Evolutionary conservation across 352 stramenopile genomes (phyloP).

Genomic region (Pythium sukuiense): DNA sequence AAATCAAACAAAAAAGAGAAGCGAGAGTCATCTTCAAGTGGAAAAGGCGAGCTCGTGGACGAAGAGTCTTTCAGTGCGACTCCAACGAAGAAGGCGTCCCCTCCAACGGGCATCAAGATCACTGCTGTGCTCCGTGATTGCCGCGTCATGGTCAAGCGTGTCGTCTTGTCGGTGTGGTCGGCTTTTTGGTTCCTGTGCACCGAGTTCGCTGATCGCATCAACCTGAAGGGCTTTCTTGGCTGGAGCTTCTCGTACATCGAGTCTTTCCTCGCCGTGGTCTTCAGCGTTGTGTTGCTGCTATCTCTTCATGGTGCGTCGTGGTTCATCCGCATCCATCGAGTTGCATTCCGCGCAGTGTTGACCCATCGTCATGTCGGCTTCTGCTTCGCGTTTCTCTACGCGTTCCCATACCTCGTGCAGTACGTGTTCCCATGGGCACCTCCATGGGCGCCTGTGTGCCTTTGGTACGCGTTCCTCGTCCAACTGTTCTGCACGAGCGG

Average conservation of each 20-base stretch:
- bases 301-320: constrained; percentile 71
- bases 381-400: constrained; percentile 87
- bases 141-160: constrained; percentile 9
- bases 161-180: constrained; percentile 11
- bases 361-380: constrained; percentile 87
- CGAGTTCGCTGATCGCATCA: constrained; percentile 35
- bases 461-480: constrained; percentile 90
- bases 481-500: constrained; percentile 87
- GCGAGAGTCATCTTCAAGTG: constrained; percentile 36
- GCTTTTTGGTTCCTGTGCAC: constrained; percentile 21
- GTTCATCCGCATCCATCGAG: constrained; percentile 78
- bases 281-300: constrained; percentile 67
- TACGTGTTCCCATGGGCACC: constrained; percentile 88
- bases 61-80: constrained; percentile 22
- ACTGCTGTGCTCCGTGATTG: constrained; percentile 6
- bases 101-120: constrained; percentile 8
- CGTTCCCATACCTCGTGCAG: constrained; percentile 84
- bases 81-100: constrained; percentile 4
- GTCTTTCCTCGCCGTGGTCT: constrained; percentile 61
- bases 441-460: constrained; percentile 84
- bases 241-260: constrained; percentile 58
- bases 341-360: constrained; percentile 79
- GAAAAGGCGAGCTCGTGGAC: constrained; percentile 38
- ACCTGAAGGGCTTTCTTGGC: constrained; percentile 45
- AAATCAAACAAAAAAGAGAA: constrained; percentile 60